Base-by-base conservation (phyloP, 495 filamentous ascomycete genomes). In the Lindgomyces ingoldianus region DNA sequence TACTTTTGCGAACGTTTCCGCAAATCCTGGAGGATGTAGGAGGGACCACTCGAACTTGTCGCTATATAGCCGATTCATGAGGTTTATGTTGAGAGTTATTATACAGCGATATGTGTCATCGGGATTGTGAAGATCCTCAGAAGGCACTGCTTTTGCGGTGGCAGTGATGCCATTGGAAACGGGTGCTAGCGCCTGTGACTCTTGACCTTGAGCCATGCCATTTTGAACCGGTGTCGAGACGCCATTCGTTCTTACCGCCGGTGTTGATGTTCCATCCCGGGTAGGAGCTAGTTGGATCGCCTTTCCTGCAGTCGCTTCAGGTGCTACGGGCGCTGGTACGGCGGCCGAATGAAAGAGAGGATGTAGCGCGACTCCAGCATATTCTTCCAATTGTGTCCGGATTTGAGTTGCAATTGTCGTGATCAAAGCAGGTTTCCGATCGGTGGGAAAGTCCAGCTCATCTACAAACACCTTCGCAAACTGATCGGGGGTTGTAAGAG, bases 41-140 rank as follows among this genome's bases (percentile, higher is more conserved):
- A 99, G 80, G 18, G 94, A 97, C 94, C 94, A 99, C 73, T 99
- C 94, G 68, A 99, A 98, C 74, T 90, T 96, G 81, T 99, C 94
- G 3, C 89, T 93, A 75, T 96, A 98, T 18, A 98, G 85, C 58
- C 89, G 87, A 64, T 96, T 96, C 52, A 90, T 88, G 21, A 98
- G 83, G 67, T 96, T 96, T 70, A 99, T 91, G 74, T 89, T 96
- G 22, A 99, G 83, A 51, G 81, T 90, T 70, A 98, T 85, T 73
- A 98, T 87, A 72, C 91, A 96, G 59, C 92, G 85, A 73, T 96
- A 96, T 3, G 90, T 90, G 75, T 97, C 93, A 73, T 96, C 91
- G 4, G 89, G 91, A 74, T 93, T 93, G 50, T 85, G 74, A 22
- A 87, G 80, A 63, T 87, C 77, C 19, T 72, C 70, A 3, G 79